Evolutionary conservation across 768 basidiomycete species (phyloP), one percentile per base, ranked within the genome.

Genomic region (Termitomyces sp.): DNA sequence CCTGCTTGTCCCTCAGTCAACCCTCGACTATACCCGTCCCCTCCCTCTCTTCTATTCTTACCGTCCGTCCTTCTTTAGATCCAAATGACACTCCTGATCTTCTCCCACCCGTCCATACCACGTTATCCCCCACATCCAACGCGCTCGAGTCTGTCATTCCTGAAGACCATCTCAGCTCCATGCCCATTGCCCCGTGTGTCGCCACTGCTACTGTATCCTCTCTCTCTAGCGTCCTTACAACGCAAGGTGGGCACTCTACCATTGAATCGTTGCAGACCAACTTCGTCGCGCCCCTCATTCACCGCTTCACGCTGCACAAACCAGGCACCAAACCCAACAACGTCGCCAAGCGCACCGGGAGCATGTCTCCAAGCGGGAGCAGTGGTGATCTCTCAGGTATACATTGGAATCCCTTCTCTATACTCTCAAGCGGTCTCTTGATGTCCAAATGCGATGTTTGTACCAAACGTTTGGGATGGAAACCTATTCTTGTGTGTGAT

Each of bases 291-390:
- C 79, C 84, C 0, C 77, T 86, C 52, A 78, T 92, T 3, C 93
- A 94, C 69, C 87, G 94, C 18, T 95, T 95, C 76, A 88, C 92
- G 22, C 78, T 94, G 33, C 79, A 94, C 64, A 91, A 88, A 69
- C 91, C 92, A 16, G 90, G 90, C 4, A 75, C 73, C 29, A 88
- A 85, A 70, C 84, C 84, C 52, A 54, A 29, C 78, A 75, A 62
- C 66, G 73, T 49, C 64, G 60, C 10, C 26, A 51, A 70, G 60
- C 60, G 57, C 57, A 74, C 68, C 58, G 74, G 76, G 5, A 70
- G 67, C 28, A 63, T 70, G 4, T 71, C 74, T 31, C n/a, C 47
- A 20, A 62, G 69, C 12, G 59, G 59, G 12, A 69, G 66, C 47
- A 53, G 62, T 59, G 51, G 70, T 65, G 66, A 70, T 61, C 60